These are phyloP conservation scores for Marasmius oreades DNA, from an alignment of 1,284 basidiomycete genomes.

Conservation along the genomic window DNA sequence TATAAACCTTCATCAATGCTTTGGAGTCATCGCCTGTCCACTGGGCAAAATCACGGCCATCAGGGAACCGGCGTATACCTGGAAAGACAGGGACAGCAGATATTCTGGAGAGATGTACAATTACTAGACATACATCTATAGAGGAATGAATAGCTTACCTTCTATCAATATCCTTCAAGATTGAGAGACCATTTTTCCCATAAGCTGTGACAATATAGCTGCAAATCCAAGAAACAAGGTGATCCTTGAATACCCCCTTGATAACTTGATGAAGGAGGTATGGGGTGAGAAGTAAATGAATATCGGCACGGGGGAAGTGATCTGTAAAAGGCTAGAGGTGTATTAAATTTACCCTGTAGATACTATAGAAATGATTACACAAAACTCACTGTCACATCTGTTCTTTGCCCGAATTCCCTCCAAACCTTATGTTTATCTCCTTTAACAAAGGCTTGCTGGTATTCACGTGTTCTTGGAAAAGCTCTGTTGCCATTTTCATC, in stretches of 20 bases:
- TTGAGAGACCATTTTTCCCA: slow-evolving; percentile 12
- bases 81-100: slow-evolving; percentile 18
- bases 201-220: slow-evolving; percentile 17
- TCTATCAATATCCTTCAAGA: slow-evolving; percentile 25
- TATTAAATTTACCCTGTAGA: not conserved
- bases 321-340: slow-evolving; percentile 9
- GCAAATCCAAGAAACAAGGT: too few species aligned
- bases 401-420: not conserved
- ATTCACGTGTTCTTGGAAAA: not conserved
- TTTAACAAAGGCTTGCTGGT: not conserved
- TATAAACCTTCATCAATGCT: slow-evolving; percentile 28
- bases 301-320: too few species aligned
- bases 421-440: not conserved
- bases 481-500: not conserved
- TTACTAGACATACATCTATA: not conserved
- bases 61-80: slow-evolving; percentile 21
- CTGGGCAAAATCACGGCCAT: slow-evolving; percentile 26
- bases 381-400: slow-evolving; percentile 2
- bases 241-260: too few species aligned
- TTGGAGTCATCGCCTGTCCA: slow-evolving; percentile 28
- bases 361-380: not conserved
- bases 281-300: too few species aligned
- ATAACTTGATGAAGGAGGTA: too few species aligned
- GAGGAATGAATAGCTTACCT: slow-evolving; percentile 16
- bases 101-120: not conserved